phyloP scores from a whole-genome alignment of 2,329 filamentous ascomycete genomes.

The Mariannaea elegans region DNA sequence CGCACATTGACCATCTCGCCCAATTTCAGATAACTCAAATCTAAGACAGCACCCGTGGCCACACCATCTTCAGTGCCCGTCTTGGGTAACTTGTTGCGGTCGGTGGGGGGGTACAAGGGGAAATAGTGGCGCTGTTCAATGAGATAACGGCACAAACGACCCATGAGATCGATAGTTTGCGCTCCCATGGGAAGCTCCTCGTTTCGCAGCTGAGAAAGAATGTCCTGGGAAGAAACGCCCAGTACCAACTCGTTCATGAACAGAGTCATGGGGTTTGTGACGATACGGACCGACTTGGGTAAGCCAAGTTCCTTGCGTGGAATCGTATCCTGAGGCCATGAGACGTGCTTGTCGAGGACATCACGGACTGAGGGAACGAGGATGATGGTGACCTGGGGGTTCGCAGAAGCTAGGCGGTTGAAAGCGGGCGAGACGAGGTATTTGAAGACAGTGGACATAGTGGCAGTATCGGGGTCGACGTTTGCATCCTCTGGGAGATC shows the following conservation, averaged over 20 bases:
- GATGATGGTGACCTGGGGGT: slow-evolving; percentile 82
- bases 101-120: slow-evolving; percentile 84
- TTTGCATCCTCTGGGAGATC: slow-evolving; percentile 74
- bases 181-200: slow-evolving; percentile 65
- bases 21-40: slow-evolving; percentile 84
- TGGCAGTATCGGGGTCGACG: slow-evolving; percentile 79
- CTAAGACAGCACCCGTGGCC: slow-evolving; percentile 80
- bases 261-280: slow-evolving; percentile 91
- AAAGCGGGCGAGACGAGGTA: slow-evolving; percentile 80
- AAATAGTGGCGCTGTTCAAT: slow-evolving; percentile 93
- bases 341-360: slow-evolving; percentile 81
- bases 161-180: slow-evolving; percentile 64
- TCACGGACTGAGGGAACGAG: slow-evolving; percentile 86
- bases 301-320: slow-evolving; percentile 77
- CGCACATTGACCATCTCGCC: slow-evolving; percentile 89
- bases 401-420: slow-evolving; percentile 71
- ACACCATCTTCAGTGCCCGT: slow-evolving; percentile 67
- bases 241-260: slow-evolving; percentile 88
- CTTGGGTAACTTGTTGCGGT: slow-evolving; percentile 72
- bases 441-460: slow-evolving; percentile 84
- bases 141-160: slow-evolving; percentile 77
- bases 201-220: slow-evolving; percentile 81
- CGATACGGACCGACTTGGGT: slow-evolving; percentile 77
- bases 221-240: slow-evolving; percentile 84
- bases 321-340: slow-evolving; percentile 78